These are phyloP conservation scores for Nicotiana otophora DNA, from an alignment of 257 asterid species.

Conservation along the genomic window DNA sequence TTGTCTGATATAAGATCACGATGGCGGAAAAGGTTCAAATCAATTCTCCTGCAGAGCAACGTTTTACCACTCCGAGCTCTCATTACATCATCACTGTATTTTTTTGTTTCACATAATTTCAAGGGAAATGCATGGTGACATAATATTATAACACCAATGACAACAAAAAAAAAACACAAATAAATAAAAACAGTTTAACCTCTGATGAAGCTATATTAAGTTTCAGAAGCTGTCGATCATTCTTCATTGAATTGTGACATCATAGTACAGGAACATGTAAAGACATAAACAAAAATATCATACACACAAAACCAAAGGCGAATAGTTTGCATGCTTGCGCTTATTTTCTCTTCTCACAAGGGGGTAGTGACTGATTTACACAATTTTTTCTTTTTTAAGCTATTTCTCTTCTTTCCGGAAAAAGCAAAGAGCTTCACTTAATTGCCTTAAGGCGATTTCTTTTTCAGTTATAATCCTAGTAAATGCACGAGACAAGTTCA, in stretches of 20 bases:
- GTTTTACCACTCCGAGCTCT: neutral
- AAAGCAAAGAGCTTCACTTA: neutral
- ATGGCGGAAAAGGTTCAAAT: too few relatives aligned
- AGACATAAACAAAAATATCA: neutral
- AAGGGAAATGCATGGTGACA: slow-evolving; percentile 3
- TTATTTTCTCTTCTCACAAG: neutral
- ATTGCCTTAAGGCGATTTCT: neutral
- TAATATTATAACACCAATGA: neutral
- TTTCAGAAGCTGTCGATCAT: neutral
- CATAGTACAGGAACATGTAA: neutral
- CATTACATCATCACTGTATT: neutral
- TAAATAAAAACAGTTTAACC: neutral
- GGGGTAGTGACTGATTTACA: neutral
- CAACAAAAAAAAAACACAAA: neutral
- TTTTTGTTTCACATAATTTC: neutral
- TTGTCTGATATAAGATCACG: too few relatives aligned
- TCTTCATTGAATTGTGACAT: neutral
- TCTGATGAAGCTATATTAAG: neutral
- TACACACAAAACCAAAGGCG: neutral
- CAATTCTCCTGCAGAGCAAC: too few relatives aligned
- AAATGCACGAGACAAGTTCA: slow-evolving; percentile 5
- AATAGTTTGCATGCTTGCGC: neutral
- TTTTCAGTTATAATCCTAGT: neutral
- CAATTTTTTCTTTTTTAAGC: too few relatives aligned
- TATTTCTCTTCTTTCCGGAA: neutral